A percentile compares a stretch with the other conserved stretches of the same genome.
Conservation (phyloP, 2,329 filamentous ascomycete species). For the Colletotrichum sp. region DNA sequence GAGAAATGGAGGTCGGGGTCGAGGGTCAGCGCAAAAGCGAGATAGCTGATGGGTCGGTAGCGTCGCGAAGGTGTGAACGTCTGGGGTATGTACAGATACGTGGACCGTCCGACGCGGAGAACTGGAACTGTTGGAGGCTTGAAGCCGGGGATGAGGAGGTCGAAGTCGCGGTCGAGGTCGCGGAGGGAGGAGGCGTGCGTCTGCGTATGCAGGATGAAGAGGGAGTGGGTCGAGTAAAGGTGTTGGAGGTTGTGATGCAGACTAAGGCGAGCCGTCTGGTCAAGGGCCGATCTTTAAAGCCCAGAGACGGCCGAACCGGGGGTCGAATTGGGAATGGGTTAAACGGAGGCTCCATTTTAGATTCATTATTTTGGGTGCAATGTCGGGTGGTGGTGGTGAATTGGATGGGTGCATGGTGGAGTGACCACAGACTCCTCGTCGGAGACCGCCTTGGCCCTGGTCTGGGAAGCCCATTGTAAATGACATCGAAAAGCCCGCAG, state of each 20-base stretch:
- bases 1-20: constrained; percentile 4
- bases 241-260: not conserved
- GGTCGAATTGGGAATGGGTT: constrained; percentile 10
- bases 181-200: not conserved
- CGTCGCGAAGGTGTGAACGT: constrained; percentile 1
- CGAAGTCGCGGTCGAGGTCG: not conserved
- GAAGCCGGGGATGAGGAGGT: not conserved
- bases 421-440: not conserved
- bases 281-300: constrained; percentile 19
- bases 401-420: constrained; percentile 13
- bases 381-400: constrained; percentile 12
- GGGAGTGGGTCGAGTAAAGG: constrained; percentile 17
- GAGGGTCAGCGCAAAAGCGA: constrained; percentile 11
- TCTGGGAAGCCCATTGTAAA: not conserved
- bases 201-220: constrained; percentile 7
- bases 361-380: constrained; percentile 6
- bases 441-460: not conserved
- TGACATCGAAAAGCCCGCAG: not conserved
- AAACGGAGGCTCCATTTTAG: not conserved
- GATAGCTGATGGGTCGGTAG: constrained; percentile 7
- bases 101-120: constrained; percentile 10
- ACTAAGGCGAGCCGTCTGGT: not conserved
- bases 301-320: constrained; percentile 1
- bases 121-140: constrained; percentile 10
- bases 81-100: constrained; percentile 18